phyloP scores from a whole-genome alignment of 805 yeast genomes.

The Phaffomyces opuntiae region DNA sequence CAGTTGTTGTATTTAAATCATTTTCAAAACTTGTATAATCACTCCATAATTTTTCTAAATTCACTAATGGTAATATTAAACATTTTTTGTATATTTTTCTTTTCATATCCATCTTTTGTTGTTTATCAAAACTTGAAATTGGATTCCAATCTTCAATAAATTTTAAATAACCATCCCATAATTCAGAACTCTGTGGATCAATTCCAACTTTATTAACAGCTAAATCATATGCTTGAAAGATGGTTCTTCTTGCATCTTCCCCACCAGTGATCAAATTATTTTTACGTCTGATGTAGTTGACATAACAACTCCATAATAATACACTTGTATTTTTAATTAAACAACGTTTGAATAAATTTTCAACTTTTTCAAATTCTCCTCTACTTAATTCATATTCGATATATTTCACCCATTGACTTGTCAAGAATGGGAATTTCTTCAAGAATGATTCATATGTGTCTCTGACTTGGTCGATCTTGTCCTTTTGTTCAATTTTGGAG shows the following conservation, averaged over 20 bases:
- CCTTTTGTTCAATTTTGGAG: constrained; percentile 40
- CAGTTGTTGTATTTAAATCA: constrained; percentile 62
- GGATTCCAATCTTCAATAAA: constrained; percentile 78
- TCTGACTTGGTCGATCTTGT: constrained; percentile 53
- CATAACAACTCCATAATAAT: constrained; percentile 68
- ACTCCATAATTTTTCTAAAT: constrained; percentile 75
- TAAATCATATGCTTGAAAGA: constrained; percentile 76
- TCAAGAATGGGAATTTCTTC: constrained; percentile 57
- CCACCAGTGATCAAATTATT: constrained; percentile 73
- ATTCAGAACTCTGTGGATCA: constrained; percentile 60
- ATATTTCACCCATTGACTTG: constrained; percentile 69
- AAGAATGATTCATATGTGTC: constrained; percentile 55
- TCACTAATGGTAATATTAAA: constrained; percentile 67
- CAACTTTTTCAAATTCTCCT: constrained; percentile 62
- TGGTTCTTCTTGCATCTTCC: constrained; percentile 66
- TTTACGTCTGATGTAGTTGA: constrained; percentile 65
- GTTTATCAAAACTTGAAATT: constrained; percentile 74
- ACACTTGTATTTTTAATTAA: constrained; percentile 58
- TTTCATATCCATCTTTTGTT: constrained; percentile 69
- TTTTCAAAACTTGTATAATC: constrained; percentile 81
- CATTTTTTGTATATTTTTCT: constrained; percentile 67
- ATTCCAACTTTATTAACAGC: constrained; percentile 73
- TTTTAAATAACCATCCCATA: constrained; percentile 81
- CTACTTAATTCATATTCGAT: constrained; percentile 56
- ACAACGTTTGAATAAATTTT: constrained; percentile 56